These are phyloP conservation scores for Diaporthe amygdali DNA, from an alignment of 2,329 filamentous ascomycete genomes.

Conservation along the genomic window DNA sequence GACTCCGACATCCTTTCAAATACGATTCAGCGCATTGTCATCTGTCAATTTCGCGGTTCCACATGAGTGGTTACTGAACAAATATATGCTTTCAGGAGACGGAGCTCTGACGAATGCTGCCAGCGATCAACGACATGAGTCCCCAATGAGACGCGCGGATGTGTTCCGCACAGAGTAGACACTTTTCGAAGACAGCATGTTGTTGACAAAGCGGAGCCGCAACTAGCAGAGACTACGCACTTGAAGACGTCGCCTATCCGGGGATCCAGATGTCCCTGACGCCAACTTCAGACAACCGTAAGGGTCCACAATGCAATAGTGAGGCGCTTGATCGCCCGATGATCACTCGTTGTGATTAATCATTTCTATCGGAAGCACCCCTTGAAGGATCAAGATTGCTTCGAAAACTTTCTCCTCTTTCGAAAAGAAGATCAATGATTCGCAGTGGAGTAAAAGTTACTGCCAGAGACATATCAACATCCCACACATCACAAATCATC, in stretches of 20 bases:
- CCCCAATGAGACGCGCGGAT: background rate
- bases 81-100: background rate
- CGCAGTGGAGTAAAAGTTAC: background rate
- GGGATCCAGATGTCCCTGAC: background rate
- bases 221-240: background rate
- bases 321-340: background rate
- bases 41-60: background rate
- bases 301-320: background rate
- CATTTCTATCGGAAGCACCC: background rate
- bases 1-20: background rate
- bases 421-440: background rate
- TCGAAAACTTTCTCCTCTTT: background rate
- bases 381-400: background rate
- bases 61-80: background rate
- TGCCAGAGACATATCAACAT: background rate
- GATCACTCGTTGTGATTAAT: background rate
- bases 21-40: conserved; percentile 4
- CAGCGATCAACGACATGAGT: background rate
- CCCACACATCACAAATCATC: background rate
- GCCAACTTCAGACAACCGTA: background rate
- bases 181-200: background rate
- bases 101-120: background rate
- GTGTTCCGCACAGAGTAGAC: background rate
- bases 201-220: background rate
- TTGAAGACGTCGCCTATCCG: background rate